Evolutionary conservation across 2,329 filamentous ascomycete species (phyloP).

Genomic region (Pestalotiopsis sp.): DNA sequence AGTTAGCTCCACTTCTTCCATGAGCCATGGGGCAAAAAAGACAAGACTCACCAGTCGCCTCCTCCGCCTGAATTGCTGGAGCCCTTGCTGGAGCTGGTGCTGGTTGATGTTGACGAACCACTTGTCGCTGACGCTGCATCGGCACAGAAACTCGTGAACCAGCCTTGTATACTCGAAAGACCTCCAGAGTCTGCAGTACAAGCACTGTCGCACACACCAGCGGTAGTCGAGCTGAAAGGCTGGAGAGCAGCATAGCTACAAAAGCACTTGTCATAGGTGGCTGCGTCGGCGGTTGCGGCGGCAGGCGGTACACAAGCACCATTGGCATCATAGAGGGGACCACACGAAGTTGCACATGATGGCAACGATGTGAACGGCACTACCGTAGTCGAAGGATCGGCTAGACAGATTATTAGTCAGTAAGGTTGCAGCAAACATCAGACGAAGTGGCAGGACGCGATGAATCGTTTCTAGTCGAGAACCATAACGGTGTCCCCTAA

Average conservation of each 20-base stretch:
- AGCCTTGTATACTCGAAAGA: constrained; percentile 62
- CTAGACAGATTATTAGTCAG: constrained; percentile 12
- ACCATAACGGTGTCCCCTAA: neutral
- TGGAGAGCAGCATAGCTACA: constrained; percentile 66
- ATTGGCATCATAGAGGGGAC: constrained; percentile 69
- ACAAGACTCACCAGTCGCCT: constrained; percentile 48
- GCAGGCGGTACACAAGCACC: constrained; percentile 68
- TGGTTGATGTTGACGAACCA: constrained; percentile 24
- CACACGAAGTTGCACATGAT: constrained; percentile 62
- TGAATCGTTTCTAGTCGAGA: neutral
- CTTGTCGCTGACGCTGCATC: constrained; percentile 34
- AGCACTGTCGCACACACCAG: constrained; percentile 63
- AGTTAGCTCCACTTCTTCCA: neutral
- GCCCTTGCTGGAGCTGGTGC: constrained; percentile 21
- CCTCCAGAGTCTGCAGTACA: constrained; percentile 56
- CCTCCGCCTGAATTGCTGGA: constrained; percentile 32
- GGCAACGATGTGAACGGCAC: constrained; percentile 63
- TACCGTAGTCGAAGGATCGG: constrained; percentile 47
- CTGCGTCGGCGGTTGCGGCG: constrained; percentile 46
- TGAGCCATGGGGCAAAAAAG: neutral
- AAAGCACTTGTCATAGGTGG: constrained; percentile 71
- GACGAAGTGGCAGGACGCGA: neutral
- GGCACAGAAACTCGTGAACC: constrained; percentile 71
- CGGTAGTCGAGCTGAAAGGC: constrained; percentile 56
- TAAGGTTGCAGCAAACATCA: neutral